These are phyloP conservation scores for Tuber umbilicatum DNA, from an alignment of 495 filamentous ascomycete species.

Conservation along the genomic window DNA sequence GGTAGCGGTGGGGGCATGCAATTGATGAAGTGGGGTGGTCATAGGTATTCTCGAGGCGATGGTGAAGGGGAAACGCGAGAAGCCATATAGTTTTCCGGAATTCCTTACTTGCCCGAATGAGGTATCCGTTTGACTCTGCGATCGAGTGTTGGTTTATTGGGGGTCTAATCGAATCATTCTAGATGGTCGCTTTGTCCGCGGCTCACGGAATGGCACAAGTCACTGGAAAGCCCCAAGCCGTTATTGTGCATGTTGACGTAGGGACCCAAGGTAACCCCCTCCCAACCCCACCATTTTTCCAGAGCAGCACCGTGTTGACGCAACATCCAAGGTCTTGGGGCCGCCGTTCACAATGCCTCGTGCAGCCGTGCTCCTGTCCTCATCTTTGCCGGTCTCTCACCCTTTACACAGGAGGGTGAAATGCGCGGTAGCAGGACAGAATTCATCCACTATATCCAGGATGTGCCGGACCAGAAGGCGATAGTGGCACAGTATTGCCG, in stretches of 20 bases:
- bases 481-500: constrained; percentile 90
- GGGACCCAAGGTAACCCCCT: constrained; percentile 67
- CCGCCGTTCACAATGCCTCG: constrained; percentile 86
- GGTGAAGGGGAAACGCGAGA: constrained; percentile 69
- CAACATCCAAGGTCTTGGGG: constrained; percentile 50
- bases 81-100: constrained; percentile 62
- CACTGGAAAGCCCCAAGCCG: constrained; percentile 77
- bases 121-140: constrained; percentile 43
- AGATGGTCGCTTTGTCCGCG: constrained; percentile 98
- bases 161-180: constrained; percentile 4
- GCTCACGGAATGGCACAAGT: constrained; percentile 89
- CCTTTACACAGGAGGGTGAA: constrained; percentile 87
- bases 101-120: constrained; percentile 95
- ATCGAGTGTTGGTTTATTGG: constrained; percentile 5
- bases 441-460: constrained; percentile 97
- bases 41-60: constrained; percentile 83
- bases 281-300: not conserved
- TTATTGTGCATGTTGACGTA: constrained; percentile 94
- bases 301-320: not conserved
- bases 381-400: constrained; percentile 84
- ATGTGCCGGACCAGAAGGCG: constrained; percentile 89
- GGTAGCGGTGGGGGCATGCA: not conserved
- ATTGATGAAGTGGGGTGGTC: not conserved
- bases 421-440: constrained; percentile 81
- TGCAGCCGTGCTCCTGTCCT: constrained; percentile 80